phyloP scores from a whole-genome alignment of 441 rosid genomes.

The Populus tomentosa region DNA sequence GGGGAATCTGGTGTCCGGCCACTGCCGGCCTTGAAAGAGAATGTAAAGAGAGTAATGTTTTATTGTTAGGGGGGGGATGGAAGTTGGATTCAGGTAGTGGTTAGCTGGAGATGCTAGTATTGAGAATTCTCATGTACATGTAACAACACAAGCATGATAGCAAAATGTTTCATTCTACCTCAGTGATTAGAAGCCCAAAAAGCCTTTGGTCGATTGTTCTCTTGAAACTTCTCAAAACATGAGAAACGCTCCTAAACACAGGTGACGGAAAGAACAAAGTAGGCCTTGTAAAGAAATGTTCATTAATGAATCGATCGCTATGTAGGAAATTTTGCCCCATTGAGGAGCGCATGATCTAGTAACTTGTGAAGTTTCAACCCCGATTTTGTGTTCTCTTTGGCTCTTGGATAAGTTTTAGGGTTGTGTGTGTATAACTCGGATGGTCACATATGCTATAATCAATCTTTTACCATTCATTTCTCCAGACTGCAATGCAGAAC shows the following conservation, averaged over 20 bases:
- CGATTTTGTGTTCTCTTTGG: no score
- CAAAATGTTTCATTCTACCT: slow-evolving; percentile 9
- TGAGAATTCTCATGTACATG: slow-evolving; percentile 9
- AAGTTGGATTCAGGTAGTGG: not conserved
- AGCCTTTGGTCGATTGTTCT: slow-evolving; percentile 10
- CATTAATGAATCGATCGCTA: slow-evolving; percentile 19
- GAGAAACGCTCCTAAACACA: not conserved
- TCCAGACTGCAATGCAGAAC: no score
- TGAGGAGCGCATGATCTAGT: not conserved
- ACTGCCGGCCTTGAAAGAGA: slow-evolving; percentile 91
- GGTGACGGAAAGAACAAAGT: slow-evolving; percentile 20
- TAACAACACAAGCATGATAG: slow-evolving; percentile 5
- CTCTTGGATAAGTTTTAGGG: no score
- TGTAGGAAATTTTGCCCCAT: slow-evolving; percentile 28
- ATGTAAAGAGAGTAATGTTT: slow-evolving; percentile 97
- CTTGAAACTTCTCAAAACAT: not conserved
- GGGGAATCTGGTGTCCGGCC: slow-evolving; percentile 76
- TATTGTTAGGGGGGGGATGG: slow-evolving; percentile 49
- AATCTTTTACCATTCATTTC: no score
- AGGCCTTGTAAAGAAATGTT: slow-evolving; percentile 38
- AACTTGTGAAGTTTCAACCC: not conserved
- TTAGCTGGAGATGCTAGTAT: not conserved
- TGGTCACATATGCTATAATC: no score
- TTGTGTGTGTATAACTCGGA: no score
- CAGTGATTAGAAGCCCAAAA: slow-evolving; percentile 10